Evolutionary conservation across 805 yeast genomes (phyloP).

Genomic region (Komagataella kurtzmanii): DNA sequence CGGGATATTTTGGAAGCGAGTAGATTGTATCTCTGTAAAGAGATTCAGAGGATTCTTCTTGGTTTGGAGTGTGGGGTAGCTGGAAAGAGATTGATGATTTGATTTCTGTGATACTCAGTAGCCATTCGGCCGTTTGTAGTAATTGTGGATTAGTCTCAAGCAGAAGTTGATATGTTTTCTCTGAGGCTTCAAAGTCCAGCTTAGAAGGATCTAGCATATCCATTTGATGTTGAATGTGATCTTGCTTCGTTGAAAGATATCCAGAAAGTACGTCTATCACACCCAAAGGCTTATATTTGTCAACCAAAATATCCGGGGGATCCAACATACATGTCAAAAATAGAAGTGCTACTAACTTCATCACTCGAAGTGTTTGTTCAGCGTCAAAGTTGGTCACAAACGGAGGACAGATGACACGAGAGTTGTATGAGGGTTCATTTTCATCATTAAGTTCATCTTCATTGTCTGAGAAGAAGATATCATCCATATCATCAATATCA

Average conservation of each 20-base stretch:
- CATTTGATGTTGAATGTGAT: background rate
- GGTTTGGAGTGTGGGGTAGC: background rate
- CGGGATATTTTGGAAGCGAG: background rate
- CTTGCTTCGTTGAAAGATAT: constrained; percentile 8
- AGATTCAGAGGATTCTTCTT: background rate
- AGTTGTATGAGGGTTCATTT: constrained; percentile 21
- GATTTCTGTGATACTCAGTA: background rate
- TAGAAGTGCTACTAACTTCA: constrained; percentile 28
- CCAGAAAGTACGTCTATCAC: constrained; percentile 32
- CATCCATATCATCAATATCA: constrained; percentile 8
- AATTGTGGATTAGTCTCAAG: background rate
- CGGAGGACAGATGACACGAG: constrained; percentile 23
- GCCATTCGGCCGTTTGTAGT: background rate
- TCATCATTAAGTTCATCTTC: constrained; percentile 16
- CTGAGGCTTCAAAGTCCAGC: background rate
- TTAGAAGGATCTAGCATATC: background rate
- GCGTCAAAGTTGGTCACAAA: constrained; percentile 36
- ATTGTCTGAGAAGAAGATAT: constrained; percentile 5
- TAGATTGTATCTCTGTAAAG: background rate
- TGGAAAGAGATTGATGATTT: background rate
- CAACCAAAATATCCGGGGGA: constrained; percentile 37
- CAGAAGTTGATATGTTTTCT: background rate
- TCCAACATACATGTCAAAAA: constrained; percentile 27
- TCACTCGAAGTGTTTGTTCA: constrained; percentile 19
- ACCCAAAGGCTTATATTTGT: constrained; percentile 37